phyloP scores from a whole-genome alignment of 2,329 filamentous ascomycete species.

The Diaporthe citri region DNA sequence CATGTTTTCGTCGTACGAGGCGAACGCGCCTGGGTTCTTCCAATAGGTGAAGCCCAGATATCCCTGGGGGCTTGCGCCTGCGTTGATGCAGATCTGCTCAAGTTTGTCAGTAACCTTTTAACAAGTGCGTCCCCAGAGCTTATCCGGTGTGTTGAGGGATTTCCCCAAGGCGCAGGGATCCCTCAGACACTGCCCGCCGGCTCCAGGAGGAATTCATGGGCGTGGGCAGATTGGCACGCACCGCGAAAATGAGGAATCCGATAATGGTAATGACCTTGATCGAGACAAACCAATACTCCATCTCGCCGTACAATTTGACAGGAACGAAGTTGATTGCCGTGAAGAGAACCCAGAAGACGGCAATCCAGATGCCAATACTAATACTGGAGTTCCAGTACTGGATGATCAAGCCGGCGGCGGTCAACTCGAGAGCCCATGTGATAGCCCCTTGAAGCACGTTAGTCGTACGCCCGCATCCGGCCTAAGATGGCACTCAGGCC shows the following conservation, averaged over 20 bases:
- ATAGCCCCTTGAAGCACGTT: slow-evolving; percentile 60
- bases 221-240: neutral
- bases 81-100: slow-evolving; percentile 75
- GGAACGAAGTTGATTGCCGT: slow-evolving; percentile 78
- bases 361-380: slow-evolving; percentile 79
- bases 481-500: neutral
- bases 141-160: neutral
- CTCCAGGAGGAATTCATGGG: neutral
- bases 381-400: slow-evolving; percentile 77
- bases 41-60: slow-evolving; percentile 82
- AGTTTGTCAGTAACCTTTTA: neutral
- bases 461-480: neutral
- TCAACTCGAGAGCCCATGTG: slow-evolving; percentile 80
- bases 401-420: slow-evolving; percentile 79
- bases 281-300: slow-evolving; percentile 83
- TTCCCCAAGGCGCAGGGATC: neutral
- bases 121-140: neutral
- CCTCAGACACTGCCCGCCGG: neutral
- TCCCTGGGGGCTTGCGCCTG: slow-evolving; percentile 76
- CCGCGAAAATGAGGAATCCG: slow-evolving; percentile 80
- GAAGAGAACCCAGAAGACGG: slow-evolving; percentile 79
- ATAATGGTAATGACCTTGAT: slow-evolving; percentile 83
- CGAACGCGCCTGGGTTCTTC: slow-evolving; percentile 76
- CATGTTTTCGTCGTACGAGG: slow-evolving; percentile 43
- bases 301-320: slow-evolving; percentile 79